Evolutionary conservation across 768 basidiomycete genomes (phyloP).

Genomic region (Solioccasus polychromus): DNA sequence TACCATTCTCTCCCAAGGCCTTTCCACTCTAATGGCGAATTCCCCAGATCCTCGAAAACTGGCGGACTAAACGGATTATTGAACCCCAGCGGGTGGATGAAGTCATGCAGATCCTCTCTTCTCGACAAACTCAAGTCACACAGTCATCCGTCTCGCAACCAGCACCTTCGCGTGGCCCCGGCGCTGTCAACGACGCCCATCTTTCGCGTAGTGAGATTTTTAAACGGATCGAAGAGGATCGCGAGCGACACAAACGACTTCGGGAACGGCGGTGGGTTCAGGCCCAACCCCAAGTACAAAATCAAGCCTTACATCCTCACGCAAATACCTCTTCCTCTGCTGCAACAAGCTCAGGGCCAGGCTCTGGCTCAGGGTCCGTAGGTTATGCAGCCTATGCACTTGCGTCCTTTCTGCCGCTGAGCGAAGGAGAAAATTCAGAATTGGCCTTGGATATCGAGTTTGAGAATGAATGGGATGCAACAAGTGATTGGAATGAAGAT

Average conservation of each 20-base stretch:
- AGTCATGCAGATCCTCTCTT: constrained; percentile 53
- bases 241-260: constrained; percentile 88
- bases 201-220: constrained; percentile 70
- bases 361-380: not conserved
- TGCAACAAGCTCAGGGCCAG: not conserved
- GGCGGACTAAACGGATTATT: constrained; percentile 81
- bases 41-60: constrained; percentile 81
- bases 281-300: constrained; percentile 49
- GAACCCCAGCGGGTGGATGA: constrained; percentile 78
- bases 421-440: constrained; percentile 49
- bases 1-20: too few species aligned
- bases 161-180: constrained; percentile 3
- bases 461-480: constrained; percentile 87
- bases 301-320: constrained; percentile 3
- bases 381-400: constrained; percentile 15
- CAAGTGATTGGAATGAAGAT: constrained; percentile 89
- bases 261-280: constrained; percentile 93
- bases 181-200: constrained; percentile 8
- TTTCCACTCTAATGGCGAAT: not conserved
- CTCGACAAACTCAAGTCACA: constrained; percentile 36
- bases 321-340: not conserved
- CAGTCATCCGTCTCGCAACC: constrained; percentile 20
- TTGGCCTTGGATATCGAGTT: constrained; percentile 77
- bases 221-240: constrained; percentile 87
- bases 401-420: constrained; percentile 25